Percentiles rank a stretch among this genome's conserved stretches.
These are phyloP conservation scores for Acorus gramineus DNA, from an alignment of 106 monocot species.

Conservation along the genomic window DNA sequence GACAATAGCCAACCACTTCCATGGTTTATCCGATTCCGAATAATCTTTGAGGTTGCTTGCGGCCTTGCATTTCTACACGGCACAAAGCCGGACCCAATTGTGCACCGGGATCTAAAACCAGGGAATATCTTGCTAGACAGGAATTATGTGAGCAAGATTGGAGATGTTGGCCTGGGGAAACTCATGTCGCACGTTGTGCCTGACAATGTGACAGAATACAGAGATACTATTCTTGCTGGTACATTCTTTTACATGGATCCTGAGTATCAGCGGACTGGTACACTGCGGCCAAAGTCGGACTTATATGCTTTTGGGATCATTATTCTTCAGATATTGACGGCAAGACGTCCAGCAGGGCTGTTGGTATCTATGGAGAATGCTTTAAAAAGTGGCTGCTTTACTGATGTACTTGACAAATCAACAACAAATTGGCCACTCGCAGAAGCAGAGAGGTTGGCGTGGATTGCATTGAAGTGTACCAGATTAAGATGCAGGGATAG, in stretches of 20 bases:
- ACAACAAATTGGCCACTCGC: constrained; percentile 51
- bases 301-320: constrained; percentile 74
- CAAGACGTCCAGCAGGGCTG: constrained; percentile 43
- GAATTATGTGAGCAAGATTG: constrained; percentile 64
- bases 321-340: constrained; percentile 57
- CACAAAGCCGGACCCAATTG: constrained; percentile 71
- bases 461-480: constrained; percentile 53
- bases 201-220: constrained; percentile 73
- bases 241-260: constrained; percentile 82
- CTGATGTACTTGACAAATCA: constrained; percentile 52
- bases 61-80: constrained; percentile 71
- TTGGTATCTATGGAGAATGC: constrained; percentile 40
- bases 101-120: constrained; percentile 89
- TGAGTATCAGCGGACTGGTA: constrained; percentile 85
- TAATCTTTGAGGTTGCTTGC: constrained; percentile 69
- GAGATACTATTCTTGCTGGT: constrained; percentile 65
- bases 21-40: constrained; percentile 58
- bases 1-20: constrained; percentile 34
- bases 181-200: constrained; percentile 59
- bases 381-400: constrained; percentile 29
- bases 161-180: constrained; percentile 81
- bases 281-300: constrained; percentile 77
- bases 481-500: constrained; percentile 71
- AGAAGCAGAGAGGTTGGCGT: constrained; percentile 55
- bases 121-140: constrained; percentile 73